These are phyloP conservation scores for Salix brachista DNA, from an alignment of 345 rosid genomes.

Conservation along the genomic window DNA sequence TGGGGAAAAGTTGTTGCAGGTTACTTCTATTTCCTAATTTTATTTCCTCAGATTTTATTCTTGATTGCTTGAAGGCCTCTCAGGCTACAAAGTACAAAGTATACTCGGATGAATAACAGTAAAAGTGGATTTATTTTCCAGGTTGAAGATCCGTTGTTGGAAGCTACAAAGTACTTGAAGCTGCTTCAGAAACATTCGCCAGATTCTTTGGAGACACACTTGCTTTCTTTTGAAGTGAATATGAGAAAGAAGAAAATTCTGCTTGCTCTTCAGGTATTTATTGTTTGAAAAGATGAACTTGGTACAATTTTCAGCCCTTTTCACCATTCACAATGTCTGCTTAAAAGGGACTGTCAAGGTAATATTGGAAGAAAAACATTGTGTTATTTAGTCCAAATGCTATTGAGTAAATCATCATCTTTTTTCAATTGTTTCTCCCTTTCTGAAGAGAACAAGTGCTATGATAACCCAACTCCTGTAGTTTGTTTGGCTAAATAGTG, in stretches of 20 bases:
- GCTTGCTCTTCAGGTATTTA: constrained; percentile 84
- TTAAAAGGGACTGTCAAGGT: not conserved
- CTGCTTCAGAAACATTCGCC: constrained; percentile 88
- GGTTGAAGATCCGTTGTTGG: constrained; percentile 87
- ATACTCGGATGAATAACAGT: constrained; percentile 5
- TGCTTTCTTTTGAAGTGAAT: constrained; percentile 91
- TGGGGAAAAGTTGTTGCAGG: constrained; percentile 93
- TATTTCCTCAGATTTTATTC: not conserved
- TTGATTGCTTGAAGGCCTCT: not conserved
- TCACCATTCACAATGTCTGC: not conserved
- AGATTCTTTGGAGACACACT: constrained; percentile 79
- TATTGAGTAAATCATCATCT: not conserved
- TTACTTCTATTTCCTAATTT: constrained; percentile 22
- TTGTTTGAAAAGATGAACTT: not conserved
- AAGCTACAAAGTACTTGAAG: constrained; percentile 91
- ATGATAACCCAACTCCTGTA: not conserved
- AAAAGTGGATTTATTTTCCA: constrained; percentile 23
- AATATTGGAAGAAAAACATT: not conserved
- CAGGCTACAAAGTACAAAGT: not conserved
- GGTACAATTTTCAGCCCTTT: not conserved
- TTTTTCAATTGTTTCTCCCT: not conserved
- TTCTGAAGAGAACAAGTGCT: not conserved
- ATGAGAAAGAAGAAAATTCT: constrained; percentile 89
- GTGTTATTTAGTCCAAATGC: not conserved
- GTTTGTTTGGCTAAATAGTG: not conserved